phyloP scores from a whole-genome alignment of 2,329 filamentous ascomycete species.

The Didymella segeticola region DNA sequence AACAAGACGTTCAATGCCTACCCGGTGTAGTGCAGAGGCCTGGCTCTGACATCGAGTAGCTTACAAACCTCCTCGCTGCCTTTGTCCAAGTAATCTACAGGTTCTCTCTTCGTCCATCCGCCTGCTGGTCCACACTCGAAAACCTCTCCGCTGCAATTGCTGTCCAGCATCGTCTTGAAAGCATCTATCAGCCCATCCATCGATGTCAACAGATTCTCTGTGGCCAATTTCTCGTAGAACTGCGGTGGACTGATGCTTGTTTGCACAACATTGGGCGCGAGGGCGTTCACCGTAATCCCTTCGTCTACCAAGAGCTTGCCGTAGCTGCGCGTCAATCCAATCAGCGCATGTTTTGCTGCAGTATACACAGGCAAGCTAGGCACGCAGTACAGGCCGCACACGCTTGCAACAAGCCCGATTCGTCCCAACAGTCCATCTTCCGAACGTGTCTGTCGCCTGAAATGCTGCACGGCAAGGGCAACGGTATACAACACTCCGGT shows the following conservation, averaged over 20 bases:
- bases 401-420: slow-evolving; percentile 46
- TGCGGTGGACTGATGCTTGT: slow-evolving; percentile 48
- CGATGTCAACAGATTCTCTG: slow-evolving; percentile 45
- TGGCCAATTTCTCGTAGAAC: slow-evolving; percentile 51
- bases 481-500: slow-evolving; percentile 54
- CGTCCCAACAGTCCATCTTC: slow-evolving; percentile 45
- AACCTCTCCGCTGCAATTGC: slow-evolving; percentile 50
- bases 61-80: slow-evolving; percentile 31
- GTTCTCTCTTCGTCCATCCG: slow-evolving; percentile 35
- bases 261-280: slow-evolving; percentile 52
- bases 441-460: slow-evolving; percentile 48
- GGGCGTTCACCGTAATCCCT: slow-evolving; percentile 52
- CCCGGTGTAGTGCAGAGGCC: slow-evolving; percentile 15
- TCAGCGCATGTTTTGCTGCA: slow-evolving; percentile 51
- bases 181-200: slow-evolving; percentile 52
- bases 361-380: slow-evolving; percentile 54
- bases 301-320: slow-evolving; percentile 51
- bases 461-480: slow-evolving; percentile 54
- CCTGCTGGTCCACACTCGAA: slow-evolving; percentile 52
- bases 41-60: slow-evolving; percentile 13
- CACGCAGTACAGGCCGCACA: slow-evolving; percentile 53
- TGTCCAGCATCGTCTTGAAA: slow-evolving; percentile 47
- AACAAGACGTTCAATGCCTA: background rate
- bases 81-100: slow-evolving; percentile 40
- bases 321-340: slow-evolving; percentile 51